Percentiles rank a stretch among this genome's conserved stretches.
These are phyloP conservation scores for Fusarium sp. DNA, from an alignment of 2,329 filamentous ascomycete species.

Conservation along the genomic window DNA sequence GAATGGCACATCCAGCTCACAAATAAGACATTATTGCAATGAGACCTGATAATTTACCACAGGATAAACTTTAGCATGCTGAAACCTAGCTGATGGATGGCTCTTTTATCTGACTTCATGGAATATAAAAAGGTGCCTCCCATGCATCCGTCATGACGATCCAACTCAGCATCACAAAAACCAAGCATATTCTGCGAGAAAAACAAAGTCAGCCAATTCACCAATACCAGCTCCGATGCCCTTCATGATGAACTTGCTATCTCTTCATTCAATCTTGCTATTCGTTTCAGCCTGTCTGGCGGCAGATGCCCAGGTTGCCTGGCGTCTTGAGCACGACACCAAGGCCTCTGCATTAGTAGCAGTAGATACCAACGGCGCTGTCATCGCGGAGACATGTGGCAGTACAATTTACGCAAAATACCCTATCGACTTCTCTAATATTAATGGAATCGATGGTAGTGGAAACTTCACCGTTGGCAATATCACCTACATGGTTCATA, in stretches of 20 bases:
- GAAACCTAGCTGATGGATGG: not conserved
- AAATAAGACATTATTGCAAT: not conserved
- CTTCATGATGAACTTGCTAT: not conserved
- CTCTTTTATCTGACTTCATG: not conserved
- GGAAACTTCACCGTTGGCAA: not conserved
- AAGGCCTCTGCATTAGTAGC: not conserved
- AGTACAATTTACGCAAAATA: not conserved
- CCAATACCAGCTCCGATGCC: not conserved
- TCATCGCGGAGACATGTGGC: not conserved
- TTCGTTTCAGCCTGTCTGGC: not conserved
- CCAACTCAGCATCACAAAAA: not conserved
- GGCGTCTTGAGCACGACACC: not conserved
- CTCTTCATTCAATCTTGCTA: not conserved
- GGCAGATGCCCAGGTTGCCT: not conserved
- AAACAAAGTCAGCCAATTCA: not conserved
- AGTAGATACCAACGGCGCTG: not conserved
- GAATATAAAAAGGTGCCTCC: not conserved
- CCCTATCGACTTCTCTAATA: not conserved
- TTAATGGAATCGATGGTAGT: not conserved
- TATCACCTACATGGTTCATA: not conserved
- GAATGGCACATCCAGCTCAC: not conserved
- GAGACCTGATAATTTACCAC: not conserved
- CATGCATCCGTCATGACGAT: not conserved
- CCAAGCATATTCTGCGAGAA: not conserved
- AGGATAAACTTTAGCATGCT: not conserved